These are phyloP conservation scores for Alternaria burnsii DNA, from an alignment of 2,329 filamentous ascomycete genomes.

Conservation along the genomic window DNA sequence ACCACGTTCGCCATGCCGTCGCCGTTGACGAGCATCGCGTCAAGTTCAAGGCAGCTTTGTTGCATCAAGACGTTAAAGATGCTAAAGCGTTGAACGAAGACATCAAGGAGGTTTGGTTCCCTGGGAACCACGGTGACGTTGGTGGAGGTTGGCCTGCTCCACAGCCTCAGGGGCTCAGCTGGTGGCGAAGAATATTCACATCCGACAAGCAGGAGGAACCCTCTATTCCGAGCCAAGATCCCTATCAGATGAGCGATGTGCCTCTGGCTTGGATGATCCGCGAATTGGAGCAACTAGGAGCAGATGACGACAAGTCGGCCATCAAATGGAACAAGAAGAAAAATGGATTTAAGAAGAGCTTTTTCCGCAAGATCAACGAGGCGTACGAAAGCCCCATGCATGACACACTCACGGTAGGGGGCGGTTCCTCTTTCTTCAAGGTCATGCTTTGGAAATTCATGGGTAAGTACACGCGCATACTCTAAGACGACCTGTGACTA, in stretches of 20 bases:
- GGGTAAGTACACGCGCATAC: conserved; percentile 1
- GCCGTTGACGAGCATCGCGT: conserved; percentile 55
- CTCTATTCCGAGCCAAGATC: not conserved
- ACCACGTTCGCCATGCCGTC: conserved; percentile 56
- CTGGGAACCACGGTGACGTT: conserved; percentile 55
- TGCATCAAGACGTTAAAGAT: no score
- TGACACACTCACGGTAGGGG: not conserved
- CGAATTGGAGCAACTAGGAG: not conserved
- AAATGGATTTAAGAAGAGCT: no score
- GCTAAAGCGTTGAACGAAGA: not conserved
- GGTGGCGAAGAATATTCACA: no score
- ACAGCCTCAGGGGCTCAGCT: no score
- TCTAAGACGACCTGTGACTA: no score
- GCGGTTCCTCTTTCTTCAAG: conserved; percentile 6
- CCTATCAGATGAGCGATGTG: conserved; percentile 11
- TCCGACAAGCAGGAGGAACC: no score
- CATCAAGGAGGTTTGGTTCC: conserved; percentile 54
- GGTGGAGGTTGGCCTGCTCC: conserved; percentile 49
- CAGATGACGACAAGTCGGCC: not conserved
- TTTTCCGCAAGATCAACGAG: rapidly evolving
- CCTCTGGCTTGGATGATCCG: conserved; percentile 14
- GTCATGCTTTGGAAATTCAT: conserved; percentile 10
- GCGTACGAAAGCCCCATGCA: conserved; percentile 2
- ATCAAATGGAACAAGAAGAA: not conserved
- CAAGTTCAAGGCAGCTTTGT: conserved; percentile 52